phyloP scores from a whole-genome alignment of 163 green algal genomes.

The Smithsoniella earleae region DNA sequence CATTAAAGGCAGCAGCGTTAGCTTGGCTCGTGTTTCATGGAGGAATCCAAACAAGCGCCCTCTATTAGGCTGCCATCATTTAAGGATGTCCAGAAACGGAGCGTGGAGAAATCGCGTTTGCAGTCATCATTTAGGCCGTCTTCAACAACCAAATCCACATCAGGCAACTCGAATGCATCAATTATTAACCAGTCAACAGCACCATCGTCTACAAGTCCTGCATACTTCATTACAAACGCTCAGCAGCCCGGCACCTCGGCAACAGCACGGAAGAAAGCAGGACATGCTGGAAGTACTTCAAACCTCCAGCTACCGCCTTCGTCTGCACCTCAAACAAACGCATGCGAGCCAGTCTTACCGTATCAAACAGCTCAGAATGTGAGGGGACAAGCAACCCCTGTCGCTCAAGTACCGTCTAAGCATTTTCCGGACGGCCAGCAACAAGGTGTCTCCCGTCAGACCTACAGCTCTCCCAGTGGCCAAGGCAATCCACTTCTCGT shows the following conservation, averaged over 20 bases:
- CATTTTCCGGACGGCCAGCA: background rate
- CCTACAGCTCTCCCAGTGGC: background rate
- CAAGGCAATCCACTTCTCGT: slow-evolving; percentile 61
- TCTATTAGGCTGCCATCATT: background rate
- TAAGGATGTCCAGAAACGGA: slow-evolving; percentile 6
- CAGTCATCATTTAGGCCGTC: background rate
- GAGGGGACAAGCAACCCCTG: background rate
- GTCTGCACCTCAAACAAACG: background rate
- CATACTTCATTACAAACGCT: too few species aligned
- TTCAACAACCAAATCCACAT: background rate
- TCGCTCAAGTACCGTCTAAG: background rate
- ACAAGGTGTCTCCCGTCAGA: background rate
- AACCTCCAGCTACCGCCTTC: background rate
- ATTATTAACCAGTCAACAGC: background rate
- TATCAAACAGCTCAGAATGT: background rate
- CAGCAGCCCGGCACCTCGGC: too few species aligned
- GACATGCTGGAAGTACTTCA: background rate
- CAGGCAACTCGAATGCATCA: background rate
- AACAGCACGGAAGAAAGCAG: background rate
- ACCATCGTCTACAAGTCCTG: background rate
- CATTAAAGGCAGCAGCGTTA: too few species aligned
- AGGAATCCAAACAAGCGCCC: background rate
- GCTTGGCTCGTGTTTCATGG: too few species aligned
- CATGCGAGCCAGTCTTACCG: background rate
- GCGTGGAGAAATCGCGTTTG: background rate